Percentiles rank a stretch among this genome's conserved stretches.
These are phyloP conservation scores for Fusarium sp. DNA, from an alignment of 2,329 filamentous ascomycete genomes.

Conservation along the genomic window DNA sequence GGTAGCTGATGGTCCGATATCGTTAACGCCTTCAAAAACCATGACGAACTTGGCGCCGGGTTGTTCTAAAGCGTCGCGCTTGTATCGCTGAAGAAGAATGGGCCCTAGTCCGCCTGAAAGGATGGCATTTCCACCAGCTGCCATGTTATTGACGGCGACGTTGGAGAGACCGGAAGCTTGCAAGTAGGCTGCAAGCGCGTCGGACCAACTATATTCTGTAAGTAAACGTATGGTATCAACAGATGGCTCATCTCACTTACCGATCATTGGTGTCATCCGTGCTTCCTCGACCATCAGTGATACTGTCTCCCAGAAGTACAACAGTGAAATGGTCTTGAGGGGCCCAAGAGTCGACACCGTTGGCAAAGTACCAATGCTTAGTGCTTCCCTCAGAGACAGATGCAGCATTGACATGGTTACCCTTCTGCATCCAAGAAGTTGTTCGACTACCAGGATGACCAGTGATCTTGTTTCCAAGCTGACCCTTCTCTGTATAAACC, in stretches of 20 bases:
- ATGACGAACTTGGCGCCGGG: constrained; percentile 16
- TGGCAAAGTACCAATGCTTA: constrained; percentile 31
- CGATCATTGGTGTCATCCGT: constrained; percentile 27
- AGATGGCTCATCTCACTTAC: neutral
- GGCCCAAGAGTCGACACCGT: constrained; percentile 16
- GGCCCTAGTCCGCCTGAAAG: constrained; percentile 24
- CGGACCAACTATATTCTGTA: constrained; percentile 10
- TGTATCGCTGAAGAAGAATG: constrained; percentile 22
- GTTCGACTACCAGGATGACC: constrained; percentile 32
- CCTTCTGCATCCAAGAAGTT: constrained; percentile 30
- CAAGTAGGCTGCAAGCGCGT: constrained; percentile 19
- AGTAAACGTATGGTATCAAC: neutral
- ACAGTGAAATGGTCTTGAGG: constrained; percentile 21
- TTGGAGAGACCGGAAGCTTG: constrained; percentile 13
- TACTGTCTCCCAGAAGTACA: constrained; percentile 30
- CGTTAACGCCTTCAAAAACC: constrained; percentile 24
- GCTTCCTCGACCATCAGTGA: constrained; percentile 32
- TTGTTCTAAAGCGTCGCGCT: constrained; percentile 24
- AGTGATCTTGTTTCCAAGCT: constrained; percentile 22
- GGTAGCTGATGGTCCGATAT: constrained; percentile 12
- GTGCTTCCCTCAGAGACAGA: constrained; percentile 27
- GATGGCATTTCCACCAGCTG: constrained; percentile 30
- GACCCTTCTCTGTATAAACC: constrained; percentile 17
- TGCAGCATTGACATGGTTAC: constrained; percentile 22
- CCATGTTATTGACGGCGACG: constrained; percentile 32